Evolutionary conservation across 257 asterid genomes (phyloP), one percentile per base, ranked within the genome.

Genomic region (Capsicum rhomboideum): DNA sequence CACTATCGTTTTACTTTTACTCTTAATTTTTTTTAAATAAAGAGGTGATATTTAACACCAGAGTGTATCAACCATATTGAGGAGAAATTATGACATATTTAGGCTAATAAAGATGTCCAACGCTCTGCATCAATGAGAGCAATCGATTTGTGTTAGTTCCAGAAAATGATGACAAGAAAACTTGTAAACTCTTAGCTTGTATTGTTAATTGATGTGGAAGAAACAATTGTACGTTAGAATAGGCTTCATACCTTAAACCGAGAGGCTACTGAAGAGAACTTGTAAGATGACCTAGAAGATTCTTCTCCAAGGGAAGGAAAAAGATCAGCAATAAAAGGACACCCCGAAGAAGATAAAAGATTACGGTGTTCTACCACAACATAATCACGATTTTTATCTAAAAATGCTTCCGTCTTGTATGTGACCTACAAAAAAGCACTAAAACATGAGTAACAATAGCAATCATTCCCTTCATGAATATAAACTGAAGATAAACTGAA

Each of bases 301-400:
- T 95, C 98, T 87, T 93, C 98, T 46, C 98, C 97, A 79, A 93
- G 88, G 52, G 96, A 90, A 46, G 98, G 98, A 90, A 93, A 95
- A 85, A 97, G 97, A 69, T 92, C 91, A 52, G 97, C 90, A 68
- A 95, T 69, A 84, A 97, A 93, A 75, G 93, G 59, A 91, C 98
- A 95, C 84, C 89, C 91, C 46, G 98, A 97, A 87, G 97, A 95
- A 85, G 96, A 94, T 86, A 97, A 89, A 79, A 97, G 89, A 85
- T 92, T 92, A 94, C 98, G 92, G 90, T 97, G 99, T 82, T 97
- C 99, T 85, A 93, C 97, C 86, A 97, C 99, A 83, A 97, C 94
- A 89, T 97, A 97, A 85, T 97, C 99, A 59, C 99, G 99, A 85
- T 97, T 97, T 85, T 97, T 97, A 80, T 97, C 98, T 75, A 97